Base-by-base conservation (phyloP, 257 asterid genomes). In the Solanum ossicruentum region DNA sequence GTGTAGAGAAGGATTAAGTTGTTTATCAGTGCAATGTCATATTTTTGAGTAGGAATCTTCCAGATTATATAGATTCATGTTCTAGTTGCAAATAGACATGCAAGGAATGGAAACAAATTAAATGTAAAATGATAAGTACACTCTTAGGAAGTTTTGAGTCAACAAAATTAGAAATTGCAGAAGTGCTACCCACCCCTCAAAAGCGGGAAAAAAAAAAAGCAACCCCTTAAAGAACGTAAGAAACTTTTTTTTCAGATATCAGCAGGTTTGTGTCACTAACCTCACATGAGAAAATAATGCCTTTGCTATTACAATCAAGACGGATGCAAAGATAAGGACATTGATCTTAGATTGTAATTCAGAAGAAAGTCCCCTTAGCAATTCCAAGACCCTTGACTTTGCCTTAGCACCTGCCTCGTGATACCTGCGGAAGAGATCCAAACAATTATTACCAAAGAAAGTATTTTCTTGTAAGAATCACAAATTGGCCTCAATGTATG, bases 261-360 rank as follows among this genome's bases (percentile, higher is more conserved):
- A 85, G 82, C 73, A 72, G 55, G 69, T 58, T 82, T n/a, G 83
- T 47, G 83, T 77, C 66, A 84, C 97, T 84, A 81, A 92, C 99
- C 98, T 95, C 85, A 93, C 98, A 84, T 95, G 99, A 90, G 96
- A 89, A 85, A 93, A 93, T 82, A 97, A 91, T 88, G 99, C 95
- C 90, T 95, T 97, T 61, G 96, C 93, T 87, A 97, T 97, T 85
- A 97, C 93, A 77, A 95, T 97, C 89, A 95, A 89, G 97, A 92
- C 91, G 71, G 99, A 97, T 39, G 98, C 97, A 87, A 92, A 97
- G 88, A 94, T 91, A 79, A 97, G 92, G 87, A 95, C 85, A 87
- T 97, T 97, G 91, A 92, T 97, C 89, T 92, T 97, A 51, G 89
- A 75, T 85, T 94, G 98, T 58, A 95, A 95, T 89, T 93, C 99